A percentile compares a stretch with the other conserved stretches of the same genome.
phyloP scores from a whole-genome alignment of 1,284 basidiomycete genomes.

The Malassezia sp. region DNA sequence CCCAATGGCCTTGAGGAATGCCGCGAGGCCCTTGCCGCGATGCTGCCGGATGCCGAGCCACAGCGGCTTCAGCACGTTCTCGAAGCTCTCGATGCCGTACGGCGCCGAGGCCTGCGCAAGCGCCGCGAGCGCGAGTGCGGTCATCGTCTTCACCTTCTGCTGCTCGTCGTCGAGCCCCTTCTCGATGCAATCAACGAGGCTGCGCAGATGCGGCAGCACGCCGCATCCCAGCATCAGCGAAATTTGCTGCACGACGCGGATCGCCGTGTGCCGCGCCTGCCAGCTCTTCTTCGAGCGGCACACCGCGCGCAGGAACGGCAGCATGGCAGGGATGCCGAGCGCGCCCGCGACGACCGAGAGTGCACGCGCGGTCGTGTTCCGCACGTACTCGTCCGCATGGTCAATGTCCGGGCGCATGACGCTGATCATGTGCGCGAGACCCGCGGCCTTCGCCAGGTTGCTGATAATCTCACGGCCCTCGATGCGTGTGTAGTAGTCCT shows the following conservation, averaged over 20 bases:
- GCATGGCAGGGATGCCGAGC: conserved; percentile 87
- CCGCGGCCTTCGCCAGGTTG: conserved; percentile 95
- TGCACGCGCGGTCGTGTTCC: conserved; percentile 95
- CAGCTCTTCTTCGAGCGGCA: conserved; percentile 98
- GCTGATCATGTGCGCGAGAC: conserved; percentile 99
- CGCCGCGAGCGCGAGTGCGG: conserved; percentile 86
- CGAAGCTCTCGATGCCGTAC: conserved; percentile 99
- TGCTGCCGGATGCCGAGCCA: conserved; percentile 97
- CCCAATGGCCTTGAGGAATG: conserved; percentile 96
- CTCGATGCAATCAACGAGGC: conserved; percentile 89
- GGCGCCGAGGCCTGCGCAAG: conserved; percentile 93
- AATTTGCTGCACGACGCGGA: conserved; percentile 98
- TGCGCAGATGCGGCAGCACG: conserved; percentile 90
- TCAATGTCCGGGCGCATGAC: conserved; percentile 99
- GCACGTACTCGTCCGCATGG: conserved; percentile 97
- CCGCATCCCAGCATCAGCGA: conserved; percentile 99
- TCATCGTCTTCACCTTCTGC: conserved; percentile 98
- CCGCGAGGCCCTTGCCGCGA: conserved; percentile 92
- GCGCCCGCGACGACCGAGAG: conserved; percentile 99
- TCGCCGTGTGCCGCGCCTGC: conserved; percentile 98
- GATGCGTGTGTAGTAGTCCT: conserved; percentile 98
- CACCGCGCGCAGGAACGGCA: conserved; percentile 95
- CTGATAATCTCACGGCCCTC: conserved; percentile 99
- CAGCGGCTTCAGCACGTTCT: conserved; percentile 91
- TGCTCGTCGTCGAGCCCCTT: conserved; percentile 94